phyloP scores from a whole-genome alignment of 2,329 filamentous ascomycete genomes.

The Bimuria novae-zelandiae region DNA sequence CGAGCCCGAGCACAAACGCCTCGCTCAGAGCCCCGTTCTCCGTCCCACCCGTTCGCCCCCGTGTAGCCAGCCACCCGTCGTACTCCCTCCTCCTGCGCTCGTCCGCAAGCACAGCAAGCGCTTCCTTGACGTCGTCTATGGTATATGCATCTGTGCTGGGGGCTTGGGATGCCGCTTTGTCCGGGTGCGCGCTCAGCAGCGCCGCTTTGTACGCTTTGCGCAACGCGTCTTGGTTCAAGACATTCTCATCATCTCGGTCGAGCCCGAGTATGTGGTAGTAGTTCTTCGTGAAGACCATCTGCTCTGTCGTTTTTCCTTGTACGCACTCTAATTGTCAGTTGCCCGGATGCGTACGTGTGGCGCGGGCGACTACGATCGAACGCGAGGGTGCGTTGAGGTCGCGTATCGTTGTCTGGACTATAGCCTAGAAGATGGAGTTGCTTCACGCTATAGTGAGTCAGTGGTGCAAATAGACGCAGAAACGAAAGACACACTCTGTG shows the following conservation, averaged over 20 bases:
- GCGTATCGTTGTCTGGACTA: background rate
- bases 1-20: conserved; percentile 54
- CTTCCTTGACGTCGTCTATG: conserved; percentile 64
- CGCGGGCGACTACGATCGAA: too few relatives aligned
- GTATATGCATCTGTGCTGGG: conserved; percentile 36
- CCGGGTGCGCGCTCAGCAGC: conserved; percentile 63
- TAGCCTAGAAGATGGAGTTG: background rate
- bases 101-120: conserved; percentile 59
- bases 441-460: background rate
- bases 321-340: too few relatives aligned
- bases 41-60: background rate
- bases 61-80: conserved; percentile 25
- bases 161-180: conserved; percentile 52
- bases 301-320: conserved; percentile 2
- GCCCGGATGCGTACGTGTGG: too few relatives aligned
- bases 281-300: conserved; percentile 33
- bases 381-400: too few relatives aligned
- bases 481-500: background rate
- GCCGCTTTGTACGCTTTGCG: conserved; percentile 59
- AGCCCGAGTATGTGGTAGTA: conserved; percentile 38
- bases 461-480: background rate
- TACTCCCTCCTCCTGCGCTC: conserved; percentile 51
- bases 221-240: conserved; percentile 15
- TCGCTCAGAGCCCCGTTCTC: conserved; percentile 10
- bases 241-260: too few relatives aligned